Base-by-base conservation (phyloP, 192 early-diverging fungal genomes). In the Lobulomyces angularis region DNA sequence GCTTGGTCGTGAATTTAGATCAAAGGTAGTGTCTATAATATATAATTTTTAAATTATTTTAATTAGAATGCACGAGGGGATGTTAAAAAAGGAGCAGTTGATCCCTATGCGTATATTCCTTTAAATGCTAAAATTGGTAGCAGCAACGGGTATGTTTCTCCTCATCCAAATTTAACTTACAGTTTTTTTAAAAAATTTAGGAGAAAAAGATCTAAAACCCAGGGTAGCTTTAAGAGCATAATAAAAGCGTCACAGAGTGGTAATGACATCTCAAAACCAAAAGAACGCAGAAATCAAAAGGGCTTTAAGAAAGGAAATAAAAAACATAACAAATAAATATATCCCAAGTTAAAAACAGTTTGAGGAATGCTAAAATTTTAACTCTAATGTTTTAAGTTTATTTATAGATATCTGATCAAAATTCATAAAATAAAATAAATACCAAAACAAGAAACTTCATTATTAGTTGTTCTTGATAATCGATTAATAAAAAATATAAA, bases 101-200 rank as follows among this genome's bases (percentile, higher is more conserved):
- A 96, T 64, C 94, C 94, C 23, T 91, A 75, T 52, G 86, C 89
- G n/a, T 98, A 96, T 53, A 77, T 98, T 31, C 92, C 94, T 44
- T 66, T 98, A 35, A 72, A 65, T 30, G 57, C 65, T 33, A 79
- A 80, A 46, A 67, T 77, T 32, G 78, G 80, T 24, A 74, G 75
- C 34, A 77, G 58, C 27, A 58, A n/a, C 6, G 7, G 37, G 5
- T n/a, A 6, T 38, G 37, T 11, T 14, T 5, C 14, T 6, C 5
- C 37, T 14, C 24, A 7, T 14, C 8, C 24, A 6, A 11, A 6
- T 5, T 8, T 19, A 12, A 3, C 23, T 34, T 35, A 35, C 7
- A 35, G 20, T 5, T 33, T 29, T 40, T 24, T 23, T 19, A 27
- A 4, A 16, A 5, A 23, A 11, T 36, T 5, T 45, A 59, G 56